Percentiles rank a stretch among this genome's conserved stretches.
phyloP scores from a whole-genome alignment of 225 moss, liverwort and hornwort species.

The Marchantia polymorpha region DNA sequence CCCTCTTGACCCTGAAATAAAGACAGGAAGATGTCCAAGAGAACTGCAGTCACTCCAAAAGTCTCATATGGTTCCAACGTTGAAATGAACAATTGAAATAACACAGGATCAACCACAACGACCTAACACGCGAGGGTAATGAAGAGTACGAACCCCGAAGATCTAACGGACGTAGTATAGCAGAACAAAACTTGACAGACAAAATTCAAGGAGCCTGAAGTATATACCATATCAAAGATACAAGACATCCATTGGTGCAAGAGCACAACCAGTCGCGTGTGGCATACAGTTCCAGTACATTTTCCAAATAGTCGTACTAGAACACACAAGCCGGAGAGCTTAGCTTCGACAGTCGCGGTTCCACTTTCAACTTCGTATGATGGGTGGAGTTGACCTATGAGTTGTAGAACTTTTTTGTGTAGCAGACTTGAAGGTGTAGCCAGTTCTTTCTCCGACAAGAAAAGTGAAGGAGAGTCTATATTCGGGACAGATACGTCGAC shows the following conservation, averaged over 20 bases:
- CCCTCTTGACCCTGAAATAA: conserved; percentile 48
- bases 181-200: neutral
- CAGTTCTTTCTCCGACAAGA: conserved; percentile 44
- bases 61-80: too few relatives aligned
- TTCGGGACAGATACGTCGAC: conserved; percentile 18
- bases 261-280: conserved; percentile 56
- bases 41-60: too few relatives aligned
- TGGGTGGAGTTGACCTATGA: conserved; percentile 53
- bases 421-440: conserved; percentile 41
- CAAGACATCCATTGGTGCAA: conserved; percentile 66
- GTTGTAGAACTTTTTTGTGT: conserved; percentile 48
- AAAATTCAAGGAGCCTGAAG: neutral
- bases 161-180: too few relatives aligned
- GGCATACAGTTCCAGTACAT: conserved; percentile 48
- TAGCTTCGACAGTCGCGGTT: conserved; percentile 45
- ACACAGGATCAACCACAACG: too few relatives aligned
- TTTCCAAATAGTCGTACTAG: conserved; percentile 59
- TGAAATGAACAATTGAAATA: too few relatives aligned
- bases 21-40: neutral
- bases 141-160: too few relatives aligned
- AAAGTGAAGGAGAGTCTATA: conserved; percentile 23
- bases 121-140: too few relatives aligned
- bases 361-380: conserved; percentile 28
- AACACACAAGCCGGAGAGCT: conserved; percentile 63
- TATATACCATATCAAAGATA: conserved; percentile 53